Evolutionary conservation across 2,329 filamentous ascomycete genomes (phyloP).

Genomic region (Onygena corvina): DNA sequence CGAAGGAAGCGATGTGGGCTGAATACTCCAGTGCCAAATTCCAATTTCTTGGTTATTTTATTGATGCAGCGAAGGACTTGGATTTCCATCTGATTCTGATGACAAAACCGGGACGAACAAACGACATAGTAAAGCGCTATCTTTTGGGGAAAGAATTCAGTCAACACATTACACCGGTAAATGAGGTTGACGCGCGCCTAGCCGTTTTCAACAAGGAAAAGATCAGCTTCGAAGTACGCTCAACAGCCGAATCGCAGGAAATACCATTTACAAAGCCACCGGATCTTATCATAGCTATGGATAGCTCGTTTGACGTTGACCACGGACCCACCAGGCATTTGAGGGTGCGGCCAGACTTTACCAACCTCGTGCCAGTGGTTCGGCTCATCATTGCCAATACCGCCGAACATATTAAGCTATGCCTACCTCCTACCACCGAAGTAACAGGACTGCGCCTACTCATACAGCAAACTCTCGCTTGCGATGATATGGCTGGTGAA

Average conservation of each 20-base stretch:
- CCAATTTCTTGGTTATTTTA: conserved; percentile 32
- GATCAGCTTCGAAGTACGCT: conserved; percentile 29
- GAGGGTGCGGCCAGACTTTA: conserved; percentile 17
- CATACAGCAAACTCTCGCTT: conserved; percentile 24
- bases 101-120: conserved; percentile 26
- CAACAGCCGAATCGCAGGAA: conserved; percentile 22
- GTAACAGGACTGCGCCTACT: conserved; percentile 26
- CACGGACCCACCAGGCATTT: conserved; percentile 18
- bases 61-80: conserved; percentile 25
- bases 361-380: conserved; percentile 32
- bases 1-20: conserved; percentile 34
- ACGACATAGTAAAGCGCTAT: conserved; percentile 33
- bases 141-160: conserved; percentile 26
- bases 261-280: conserved; percentile 26
- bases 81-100: conserved; percentile 33
- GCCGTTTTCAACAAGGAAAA: conserved; percentile 27
- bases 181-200: conserved; percentile 20
- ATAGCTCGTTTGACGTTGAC: conserved; percentile 33
- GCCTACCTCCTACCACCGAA: conserved; percentile 29
- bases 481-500: conserved; percentile 29
- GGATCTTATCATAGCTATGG: conserved; percentile 34
- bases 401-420: conserved; percentile 36
- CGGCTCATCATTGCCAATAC: conserved; percentile 36
- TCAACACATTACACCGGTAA: conserved; percentile 15
- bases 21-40: conserved; percentile 40